Conservation (phyloP, 2,329 filamentous ascomycete species). For the Cyanodermella asteris region DNA sequence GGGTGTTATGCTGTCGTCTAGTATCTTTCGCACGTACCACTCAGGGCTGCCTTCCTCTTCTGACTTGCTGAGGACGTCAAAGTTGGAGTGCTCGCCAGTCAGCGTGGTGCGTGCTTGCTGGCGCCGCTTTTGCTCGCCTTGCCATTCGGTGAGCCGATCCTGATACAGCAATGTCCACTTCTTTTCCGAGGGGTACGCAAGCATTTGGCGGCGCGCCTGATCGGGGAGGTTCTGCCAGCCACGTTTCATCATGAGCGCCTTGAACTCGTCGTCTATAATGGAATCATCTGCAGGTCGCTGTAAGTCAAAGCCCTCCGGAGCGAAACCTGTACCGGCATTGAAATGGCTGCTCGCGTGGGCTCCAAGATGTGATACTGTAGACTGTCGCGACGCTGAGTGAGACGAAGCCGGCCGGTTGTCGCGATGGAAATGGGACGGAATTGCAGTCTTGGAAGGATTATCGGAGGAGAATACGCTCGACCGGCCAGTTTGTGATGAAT, state of each 20-base stretch:
- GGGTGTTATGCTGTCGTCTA: slow-evolving; percentile 82
- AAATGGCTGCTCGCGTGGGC: slow-evolving; percentile 23
- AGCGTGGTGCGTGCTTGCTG: slow-evolving; percentile 48
- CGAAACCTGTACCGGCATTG: slow-evolving; percentile 26
- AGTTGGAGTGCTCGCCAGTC: no score
- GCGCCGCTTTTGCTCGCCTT: slow-evolving; percentile 79
- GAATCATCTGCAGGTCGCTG: slow-evolving; percentile 58
- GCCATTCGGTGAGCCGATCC: slow-evolving; percentile 78
- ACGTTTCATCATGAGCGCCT: slow-evolving; percentile 87
- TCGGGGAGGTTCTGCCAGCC: slow-evolving; percentile 95
- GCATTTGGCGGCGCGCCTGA: slow-evolving; percentile 84
- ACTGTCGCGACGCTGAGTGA: slow-evolving; percentile 19
- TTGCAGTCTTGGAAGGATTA: slow-evolving; percentile 22
- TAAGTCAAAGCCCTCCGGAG: slow-evolving; percentile 36
- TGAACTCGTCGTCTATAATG: slow-evolving; percentile 75
- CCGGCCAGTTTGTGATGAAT: slow-evolving; percentile 35
- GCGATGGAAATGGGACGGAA: slow-evolving; percentile 15
- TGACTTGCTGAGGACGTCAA: slow-evolving; percentile 50
- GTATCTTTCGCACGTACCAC: slow-evolving; percentile 92
- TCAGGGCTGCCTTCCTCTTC: slow-evolving; percentile 93
- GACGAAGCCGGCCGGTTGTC: slow-evolving; percentile 13
- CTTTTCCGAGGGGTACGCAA: slow-evolving; percentile 79
- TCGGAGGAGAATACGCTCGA: slow-evolving; percentile 36
- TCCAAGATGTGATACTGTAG: slow-evolving; percentile 20
- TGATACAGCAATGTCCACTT: slow-evolving; percentile 97